Conservation (phyloP, 108 stramenopile species). For the Asterionellopsis glacialis region DNA sequence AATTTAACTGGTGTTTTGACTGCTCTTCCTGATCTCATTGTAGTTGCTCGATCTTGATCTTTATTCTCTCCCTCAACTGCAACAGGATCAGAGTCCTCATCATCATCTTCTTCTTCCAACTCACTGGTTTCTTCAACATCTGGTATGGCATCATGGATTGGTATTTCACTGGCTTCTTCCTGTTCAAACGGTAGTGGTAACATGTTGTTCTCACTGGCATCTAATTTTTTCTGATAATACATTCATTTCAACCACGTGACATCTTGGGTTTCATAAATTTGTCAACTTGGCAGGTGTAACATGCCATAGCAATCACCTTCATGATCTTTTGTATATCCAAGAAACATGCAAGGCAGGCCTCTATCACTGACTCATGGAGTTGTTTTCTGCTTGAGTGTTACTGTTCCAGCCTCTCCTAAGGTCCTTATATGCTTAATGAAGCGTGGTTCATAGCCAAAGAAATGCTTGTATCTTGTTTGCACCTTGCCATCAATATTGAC, state of each 20-base stretch:
- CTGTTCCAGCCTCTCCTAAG: constrained; percentile 12
- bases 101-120: neutral
- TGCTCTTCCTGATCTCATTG: neutral
- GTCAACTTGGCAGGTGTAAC: constrained; percentile 13
- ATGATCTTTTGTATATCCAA: constrained; percentile 14
- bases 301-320: constrained; percentile 17
- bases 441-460: constrained; percentile 2
- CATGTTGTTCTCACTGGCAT: neutral
- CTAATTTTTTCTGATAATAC: constrained; percentile 9
- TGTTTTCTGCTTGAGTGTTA: neutral
- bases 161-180: neutral
- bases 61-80: no score
- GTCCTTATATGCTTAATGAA: constrained; percentile 12
- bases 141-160: neutral
- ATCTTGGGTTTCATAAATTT: constrained; percentile 16
- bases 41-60: neutral
- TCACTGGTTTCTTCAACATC: constrained; percentile 4
- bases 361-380: constrained; percentile 9
- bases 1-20: neutral
- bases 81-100: constrained; percentile 4
- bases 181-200: neutral
- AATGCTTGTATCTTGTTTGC: constrained; percentile 8
- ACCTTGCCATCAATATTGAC: constrained; percentile 9
- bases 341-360: constrained; percentile 18
- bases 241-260: constrained; percentile 29